Evolutionary conservation across 2,329 filamentous ascomycete genomes (phyloP).

Genomic region (Penicillium sp.): DNA sequence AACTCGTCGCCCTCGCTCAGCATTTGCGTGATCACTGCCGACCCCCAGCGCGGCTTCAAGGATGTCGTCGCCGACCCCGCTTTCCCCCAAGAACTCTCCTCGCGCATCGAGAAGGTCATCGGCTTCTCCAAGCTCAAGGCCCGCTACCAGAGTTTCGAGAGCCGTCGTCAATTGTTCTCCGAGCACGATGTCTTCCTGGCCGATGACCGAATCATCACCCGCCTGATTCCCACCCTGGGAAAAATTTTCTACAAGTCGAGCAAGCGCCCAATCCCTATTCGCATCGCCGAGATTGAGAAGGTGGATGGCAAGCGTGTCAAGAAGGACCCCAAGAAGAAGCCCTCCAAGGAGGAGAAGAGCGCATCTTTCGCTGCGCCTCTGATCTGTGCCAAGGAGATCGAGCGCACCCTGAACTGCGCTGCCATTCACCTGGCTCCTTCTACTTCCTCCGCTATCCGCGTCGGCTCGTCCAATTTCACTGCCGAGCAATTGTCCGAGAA

Average conservation of each 20-base stretch:
- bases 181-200: constrained; percentile 95
- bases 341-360: constrained; percentile 50
- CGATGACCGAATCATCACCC: constrained; percentile 79
- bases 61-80: constrained; percentile 77
- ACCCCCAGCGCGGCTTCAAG: constrained; percentile 86
- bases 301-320: constrained; percentile 65
- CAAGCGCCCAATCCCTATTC: constrained; percentile 87
- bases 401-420: constrained; percentile 76
- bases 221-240: constrained; percentile 78
- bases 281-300: constrained; percentile 69
- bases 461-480: constrained; percentile 77
- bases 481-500: constrained; percentile 81
- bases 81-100: constrained; percentile 70
- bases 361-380: constrained; percentile 62
- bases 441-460: constrained; percentile 78
- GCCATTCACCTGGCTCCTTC: constrained; percentile 80
- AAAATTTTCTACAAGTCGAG: constrained; percentile 90
- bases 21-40: constrained; percentile 85
- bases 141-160: constrained; percentile 89
- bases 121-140: constrained; percentile 84
- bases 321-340: constrained; percentile 58
- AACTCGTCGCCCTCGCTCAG: constrained; percentile 69
- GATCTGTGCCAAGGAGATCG: constrained; percentile 79
- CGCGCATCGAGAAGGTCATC: constrained; percentile 76
- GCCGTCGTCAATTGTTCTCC: constrained; percentile 77